Percentiles rank a stretch among this genome's conserved stretches.
Evolutionary conservation across 805 yeast genomes (phyloP).

Genomic region (Candida chilensis): DNA sequence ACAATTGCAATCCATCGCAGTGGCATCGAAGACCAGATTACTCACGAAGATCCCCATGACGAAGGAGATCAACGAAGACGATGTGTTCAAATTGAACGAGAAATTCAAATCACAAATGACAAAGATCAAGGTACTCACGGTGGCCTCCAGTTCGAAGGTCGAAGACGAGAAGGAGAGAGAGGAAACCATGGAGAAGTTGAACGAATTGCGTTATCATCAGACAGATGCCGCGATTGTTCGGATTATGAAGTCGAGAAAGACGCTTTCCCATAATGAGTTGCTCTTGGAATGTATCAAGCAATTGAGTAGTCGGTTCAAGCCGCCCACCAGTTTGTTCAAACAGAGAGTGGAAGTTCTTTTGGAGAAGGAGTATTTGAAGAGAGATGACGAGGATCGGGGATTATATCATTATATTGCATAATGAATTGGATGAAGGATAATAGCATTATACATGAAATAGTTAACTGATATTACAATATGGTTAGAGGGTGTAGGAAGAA

Average conservation of each 20-base stretch:
- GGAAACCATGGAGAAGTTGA: constrained; percentile 46
- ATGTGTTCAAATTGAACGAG: constrained; percentile 58
- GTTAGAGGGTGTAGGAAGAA: too few species aligned
- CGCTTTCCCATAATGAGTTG: constrained; percentile 53
- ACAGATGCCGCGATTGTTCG: constrained; percentile 84
- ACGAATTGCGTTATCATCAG: constrained; percentile 56
- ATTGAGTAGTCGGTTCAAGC: constrained; percentile 54
- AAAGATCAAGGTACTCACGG: constrained; percentile 70
- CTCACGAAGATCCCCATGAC: constrained; percentile 68
- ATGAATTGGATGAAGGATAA: too few species aligned
- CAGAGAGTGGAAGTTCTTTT: constrained; percentile 65
- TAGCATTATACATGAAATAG: too few species aligned
- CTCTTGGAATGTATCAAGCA: constrained; percentile 57
- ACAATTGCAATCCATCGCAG: constrained; percentile 75
- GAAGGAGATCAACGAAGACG: constrained; percentile 55
- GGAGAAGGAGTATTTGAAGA: constrained; percentile 72
- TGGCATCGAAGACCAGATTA: constrained; percentile 75
- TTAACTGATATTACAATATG: too few species aligned
- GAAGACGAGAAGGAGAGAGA: constrained; percentile 47
- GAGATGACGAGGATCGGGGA: constrained; percentile 53
- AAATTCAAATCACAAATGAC: constrained; percentile 59
- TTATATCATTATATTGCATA: constrained; percentile 64
- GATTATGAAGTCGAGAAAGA: constrained; percentile 71
- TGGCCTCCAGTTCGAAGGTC: constrained; percentile 31
- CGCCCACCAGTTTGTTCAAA: constrained; percentile 60